A percentile compares a stretch with the other conserved stretches of the same genome.
Conservation (phyloP, 2,329 filamentous ascomycete genomes). For the Chaetoscypha palmicola region DNA sequence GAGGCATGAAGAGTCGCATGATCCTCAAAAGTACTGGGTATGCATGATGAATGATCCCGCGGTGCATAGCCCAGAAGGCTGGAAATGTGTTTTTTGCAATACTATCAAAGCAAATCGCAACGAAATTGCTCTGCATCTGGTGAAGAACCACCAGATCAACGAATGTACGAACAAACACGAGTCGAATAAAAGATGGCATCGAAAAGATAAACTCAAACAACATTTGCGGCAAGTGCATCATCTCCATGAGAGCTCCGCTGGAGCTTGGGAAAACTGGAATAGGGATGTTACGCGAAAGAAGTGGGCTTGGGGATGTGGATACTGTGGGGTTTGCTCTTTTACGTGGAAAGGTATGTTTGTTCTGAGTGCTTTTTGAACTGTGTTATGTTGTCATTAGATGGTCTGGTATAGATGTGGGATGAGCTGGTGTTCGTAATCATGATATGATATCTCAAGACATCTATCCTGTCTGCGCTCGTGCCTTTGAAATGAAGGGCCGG, state of each 20-base stretch:
- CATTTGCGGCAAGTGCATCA: slow-evolving; percentile 20
- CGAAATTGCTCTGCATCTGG: slow-evolving; percentile 15
- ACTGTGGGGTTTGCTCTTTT: slow-evolving; percentile 17
- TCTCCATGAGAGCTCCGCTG: slow-evolving; percentile 7
- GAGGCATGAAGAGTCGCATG: slow-evolving; percentile 21
- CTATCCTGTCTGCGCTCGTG: too few relatives aligned
- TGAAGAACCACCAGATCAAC: slow-evolving; percentile 15
- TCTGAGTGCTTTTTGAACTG: not conserved
- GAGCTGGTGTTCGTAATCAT: too few relatives aligned
- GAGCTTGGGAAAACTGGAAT: slow-evolving; percentile 19
- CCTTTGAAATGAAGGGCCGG: too few relatives aligned
- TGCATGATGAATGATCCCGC: slow-evolving; percentile 17
- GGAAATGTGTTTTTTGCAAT: slow-evolving; percentile 19
- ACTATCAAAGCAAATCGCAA: slow-evolving; percentile 4
- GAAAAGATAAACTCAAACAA: slow-evolving; percentile 23
- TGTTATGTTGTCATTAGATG: too few relatives aligned
- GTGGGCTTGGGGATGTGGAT: slow-evolving; percentile 24
- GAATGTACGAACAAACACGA: slow-evolving; percentile 12
- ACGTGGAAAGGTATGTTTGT: slow-evolving; percentile 21
- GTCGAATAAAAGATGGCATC: slow-evolving; percentile 8
- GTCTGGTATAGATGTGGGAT: too few relatives aligned
- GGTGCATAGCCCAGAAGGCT: not conserved
- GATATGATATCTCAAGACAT: too few relatives aligned
- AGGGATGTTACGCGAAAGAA: slow-evolving; percentile 12
- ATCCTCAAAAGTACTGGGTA: slow-evolving; percentile 20